A percentile compares a stretch with the other conserved stretches of the same genome.
Conservation (phyloP, 2,329 filamentous ascomycete species). For the Colletotrichum destructivum region DNA sequence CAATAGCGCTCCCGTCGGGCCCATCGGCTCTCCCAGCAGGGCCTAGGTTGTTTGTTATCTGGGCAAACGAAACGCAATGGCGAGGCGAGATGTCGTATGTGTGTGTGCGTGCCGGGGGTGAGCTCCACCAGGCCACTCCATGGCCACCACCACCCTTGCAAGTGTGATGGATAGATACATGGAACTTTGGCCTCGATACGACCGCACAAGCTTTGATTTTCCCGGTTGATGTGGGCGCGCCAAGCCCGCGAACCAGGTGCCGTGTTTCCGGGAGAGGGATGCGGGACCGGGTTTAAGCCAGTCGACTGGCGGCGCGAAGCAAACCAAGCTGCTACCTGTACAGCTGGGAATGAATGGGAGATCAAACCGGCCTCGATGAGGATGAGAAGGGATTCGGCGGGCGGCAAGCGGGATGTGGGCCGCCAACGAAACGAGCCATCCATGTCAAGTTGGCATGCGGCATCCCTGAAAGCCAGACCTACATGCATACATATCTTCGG, state of each 20-base stretch:
- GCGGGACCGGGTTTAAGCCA: conserved; percentile 23
- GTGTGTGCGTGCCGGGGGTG: neutral
- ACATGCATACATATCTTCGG: neutral
- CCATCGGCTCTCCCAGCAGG: conserved; percentile 18
- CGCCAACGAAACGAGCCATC: conserved; percentile 13
- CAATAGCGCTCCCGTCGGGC: conserved; percentile 40
- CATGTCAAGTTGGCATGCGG: neutral
- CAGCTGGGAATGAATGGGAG: conserved; percentile 3
- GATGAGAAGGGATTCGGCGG: conserved; percentile 15
- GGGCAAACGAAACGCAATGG: conserved; percentile 24
- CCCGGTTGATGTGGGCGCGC: conserved; percentile 24
- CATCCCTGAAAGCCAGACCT: neutral
- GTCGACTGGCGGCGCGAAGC: too few relatives aligned
- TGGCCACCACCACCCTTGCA: conserved; percentile 10
- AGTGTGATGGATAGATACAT: too few relatives aligned
- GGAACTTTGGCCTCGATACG: conserved; percentile 22
- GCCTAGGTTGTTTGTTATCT: conserved; percentile 1
- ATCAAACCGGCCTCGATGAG: conserved; percentile 4
- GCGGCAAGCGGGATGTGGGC: conserved; percentile 34
- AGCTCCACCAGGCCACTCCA: conserved; percentile 8
- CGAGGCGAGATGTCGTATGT: conserved; percentile 32
- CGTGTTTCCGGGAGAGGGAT: conserved; percentile 16
- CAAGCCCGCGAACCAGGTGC: conserved; percentile 39
- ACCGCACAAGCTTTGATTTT: conserved; percentile 40
- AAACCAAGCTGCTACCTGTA: neutral